A percentile compares a stretch with the other conserved stretches of the same genome.
Evolutionary conservation across 495 filamentous ascomycete genomes (phyloP).

Genomic region (Talaromyces nanjingensis): DNA sequence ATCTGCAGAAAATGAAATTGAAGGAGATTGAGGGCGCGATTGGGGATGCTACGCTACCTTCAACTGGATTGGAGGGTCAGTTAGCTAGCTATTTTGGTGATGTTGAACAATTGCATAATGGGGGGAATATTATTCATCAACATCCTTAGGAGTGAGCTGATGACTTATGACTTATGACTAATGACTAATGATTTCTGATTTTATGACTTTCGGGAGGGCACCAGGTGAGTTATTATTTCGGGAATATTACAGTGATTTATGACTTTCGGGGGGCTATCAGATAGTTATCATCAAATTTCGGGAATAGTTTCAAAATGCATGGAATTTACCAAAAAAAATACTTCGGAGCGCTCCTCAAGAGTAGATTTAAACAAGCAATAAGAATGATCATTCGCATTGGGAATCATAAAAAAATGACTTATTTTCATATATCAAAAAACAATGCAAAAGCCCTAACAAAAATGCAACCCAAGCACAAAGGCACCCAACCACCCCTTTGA

Average conservation of each 20-base stretch:
- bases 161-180: neutral
- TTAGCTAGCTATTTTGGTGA: conserved; percentile 17
- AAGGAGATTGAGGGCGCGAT: conserved; percentile 22
- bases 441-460: neutral
- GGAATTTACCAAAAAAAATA: neutral
- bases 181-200: neutral
- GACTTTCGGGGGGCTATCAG: neutral
- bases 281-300: neutral
- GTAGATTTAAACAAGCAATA: neutral
- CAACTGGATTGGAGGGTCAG: conserved; percentile 1
- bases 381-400: neutral
- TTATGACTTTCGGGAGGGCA: neutral
- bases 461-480: neutral
- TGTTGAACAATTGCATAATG: neutral
- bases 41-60: conserved; percentile 14
- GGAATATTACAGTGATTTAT: neutral
- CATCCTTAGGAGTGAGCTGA: neutral
- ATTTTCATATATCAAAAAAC: neutral
- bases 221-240: neutral
- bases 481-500: neutral
- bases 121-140: neutral
- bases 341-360: neutral
- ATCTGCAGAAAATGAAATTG: conserved; percentile 25
- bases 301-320: neutral
- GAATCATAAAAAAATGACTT: neutral